Evolutionary conservation across 106 monocot species (phyloP).

Genomic region (Dactylorhiza incarnata): DNA sequence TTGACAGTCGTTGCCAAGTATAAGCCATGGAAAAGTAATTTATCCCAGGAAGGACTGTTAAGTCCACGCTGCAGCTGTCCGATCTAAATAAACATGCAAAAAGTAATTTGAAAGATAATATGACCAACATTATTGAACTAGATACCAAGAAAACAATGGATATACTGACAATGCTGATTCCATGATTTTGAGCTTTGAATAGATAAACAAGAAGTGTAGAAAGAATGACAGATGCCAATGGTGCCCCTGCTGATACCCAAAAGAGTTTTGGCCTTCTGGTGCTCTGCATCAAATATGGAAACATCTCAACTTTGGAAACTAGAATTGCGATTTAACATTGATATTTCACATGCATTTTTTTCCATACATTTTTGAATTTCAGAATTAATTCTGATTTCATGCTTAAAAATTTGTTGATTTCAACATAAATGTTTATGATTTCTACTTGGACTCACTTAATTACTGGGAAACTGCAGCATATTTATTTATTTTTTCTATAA

Average conservation of each 20-base stretch:
- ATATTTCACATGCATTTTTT: no score
- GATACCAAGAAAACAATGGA: neutral
- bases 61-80: conserved; percentile 14
- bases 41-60: conserved; percentile 17
- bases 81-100: conserved; percentile 10
- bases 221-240: conserved; percentile 67
- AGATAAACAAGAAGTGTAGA: conserved; percentile 65
- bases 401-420: no score
- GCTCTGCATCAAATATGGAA: conserved; percentile 36
- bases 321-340: no score
- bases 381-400: no score
- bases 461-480: no score
- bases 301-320: neutral
- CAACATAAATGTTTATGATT: no score
- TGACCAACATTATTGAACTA: neutral
- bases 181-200: conserved; percentile 55
- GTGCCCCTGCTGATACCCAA: conserved; percentile 85
- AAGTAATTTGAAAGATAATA: neutral
- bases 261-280: conserved; percentile 73
- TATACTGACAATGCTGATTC: conserved; percentile 61
- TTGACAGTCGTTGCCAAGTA: neutral
- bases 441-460: no score
- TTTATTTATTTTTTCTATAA: no score
- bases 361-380: no score
- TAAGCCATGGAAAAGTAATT: conserved; percentile 14